Conservation (phyloP, 805 yeast genomes). For the Ogataea degrootiae region DNA sequence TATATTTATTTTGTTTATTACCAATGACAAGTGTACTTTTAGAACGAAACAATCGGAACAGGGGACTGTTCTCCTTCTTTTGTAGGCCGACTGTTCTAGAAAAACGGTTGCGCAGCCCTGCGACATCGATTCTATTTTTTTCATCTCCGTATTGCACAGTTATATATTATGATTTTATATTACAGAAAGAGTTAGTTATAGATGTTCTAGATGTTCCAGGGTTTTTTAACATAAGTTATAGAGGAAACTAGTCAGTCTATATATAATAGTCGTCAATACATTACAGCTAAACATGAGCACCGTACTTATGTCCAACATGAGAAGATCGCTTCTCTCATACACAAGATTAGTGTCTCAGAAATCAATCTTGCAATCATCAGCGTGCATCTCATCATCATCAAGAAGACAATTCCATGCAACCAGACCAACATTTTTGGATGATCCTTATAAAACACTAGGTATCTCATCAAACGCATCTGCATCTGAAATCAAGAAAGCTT, state of each 20-base stretch:
- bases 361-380: background rate
- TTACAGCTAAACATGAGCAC: background rate
- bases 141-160: no score
- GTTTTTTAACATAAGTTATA: no score
- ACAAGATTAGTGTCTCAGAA: no score
- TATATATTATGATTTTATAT: no score
- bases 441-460: constrained; percentile 85
- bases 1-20: no score
- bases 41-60: background rate
- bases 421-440: constrained; percentile 33
- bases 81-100: no score
- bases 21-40: background rate
- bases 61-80: no score
- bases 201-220: no score
- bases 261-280: background rate
- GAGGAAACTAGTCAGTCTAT: no score
- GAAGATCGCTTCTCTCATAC: background rate
- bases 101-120: no score
- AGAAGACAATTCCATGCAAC: constrained; percentile 41
- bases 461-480: constrained; percentile 65
- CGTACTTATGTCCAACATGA: background rate
- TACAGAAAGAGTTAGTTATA: no score
- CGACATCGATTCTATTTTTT: no score
- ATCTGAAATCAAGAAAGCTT: constrained; percentile 91
- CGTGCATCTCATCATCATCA: background rate